phyloP scores from a whole-genome alignment of 768 basidiomycete species.

The Xerocomellus intermedius region DNA sequence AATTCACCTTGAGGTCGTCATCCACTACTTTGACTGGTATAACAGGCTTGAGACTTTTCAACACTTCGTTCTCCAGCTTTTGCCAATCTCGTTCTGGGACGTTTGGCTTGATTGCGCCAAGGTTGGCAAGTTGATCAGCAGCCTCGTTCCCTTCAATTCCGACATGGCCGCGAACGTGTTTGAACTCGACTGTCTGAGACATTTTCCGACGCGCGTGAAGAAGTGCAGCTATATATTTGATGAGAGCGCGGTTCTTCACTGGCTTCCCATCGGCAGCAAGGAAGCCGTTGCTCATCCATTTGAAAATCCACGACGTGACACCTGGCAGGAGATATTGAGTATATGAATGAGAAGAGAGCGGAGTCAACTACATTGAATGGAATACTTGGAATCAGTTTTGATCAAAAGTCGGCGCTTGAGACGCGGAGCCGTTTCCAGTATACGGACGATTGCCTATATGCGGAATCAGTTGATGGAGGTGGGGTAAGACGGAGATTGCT shows the following conservation, averaged over 20 bases:
- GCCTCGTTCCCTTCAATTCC: slow-evolving; percentile 84
- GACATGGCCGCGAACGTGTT: slow-evolving; percentile 77
- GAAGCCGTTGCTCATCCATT: slow-evolving; percentile 63
- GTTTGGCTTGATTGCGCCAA: slow-evolving; percentile 44
- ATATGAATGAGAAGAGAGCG: background rate
- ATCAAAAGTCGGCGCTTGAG: slow-evolving; percentile 60
- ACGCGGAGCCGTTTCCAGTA: slow-evolving; percentile 69
- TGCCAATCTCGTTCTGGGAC: slow-evolving; percentile 62
- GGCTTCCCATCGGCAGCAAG: slow-evolving; percentile 44
- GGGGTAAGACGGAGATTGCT: slow-evolving; percentile 25
- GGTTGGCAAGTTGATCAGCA: slow-evolving; percentile 73
- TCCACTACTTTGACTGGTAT: background rate
- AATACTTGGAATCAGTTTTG: slow-evolving; percentile 84
- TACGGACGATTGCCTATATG: slow-evolving; percentile 80
- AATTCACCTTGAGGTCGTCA: slow-evolving; percentile 22
- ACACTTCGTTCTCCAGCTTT: slow-evolving; percentile 14
- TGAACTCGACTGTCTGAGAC: slow-evolving; percentile 59
- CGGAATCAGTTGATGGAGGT: background rate
- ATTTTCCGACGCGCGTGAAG: slow-evolving; percentile 49
- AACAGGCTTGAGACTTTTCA: slow-evolving; percentile 12
- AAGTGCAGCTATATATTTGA: slow-evolving; percentile 66
- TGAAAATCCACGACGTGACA: slow-evolving; percentile 61
- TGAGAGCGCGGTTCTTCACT: slow-evolving; percentile 73
- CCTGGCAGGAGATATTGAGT: slow-evolving; percentile 44
- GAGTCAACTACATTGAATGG: slow-evolving; percentile 60